phyloP scores from a whole-genome alignment of 1,139 yeast species.

The Hemisphaericaspora lyxosophila region DNA sequence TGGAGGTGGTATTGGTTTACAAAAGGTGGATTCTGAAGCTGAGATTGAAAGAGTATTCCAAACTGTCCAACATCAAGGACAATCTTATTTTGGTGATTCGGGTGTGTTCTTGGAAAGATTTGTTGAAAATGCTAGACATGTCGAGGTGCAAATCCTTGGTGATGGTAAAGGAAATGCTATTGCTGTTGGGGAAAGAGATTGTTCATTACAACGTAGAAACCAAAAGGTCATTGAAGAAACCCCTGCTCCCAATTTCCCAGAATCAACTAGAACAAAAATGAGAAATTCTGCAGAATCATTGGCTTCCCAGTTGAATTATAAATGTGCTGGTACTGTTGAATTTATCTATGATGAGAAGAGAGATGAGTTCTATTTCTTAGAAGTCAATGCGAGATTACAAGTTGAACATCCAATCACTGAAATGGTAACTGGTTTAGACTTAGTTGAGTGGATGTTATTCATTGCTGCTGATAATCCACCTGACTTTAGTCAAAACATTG shows the following conservation, averaged over 20 bases:
- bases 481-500: conserved; percentile 58
- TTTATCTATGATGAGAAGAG: conserved; percentile 83
- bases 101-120: conserved; percentile 94
- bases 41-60: conserved; percentile 83
- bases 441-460: conserved; percentile 94
- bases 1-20: conserved; percentile 98
- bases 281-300: conserved; percentile 82
- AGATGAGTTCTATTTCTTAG: conserved; percentile 90
- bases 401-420: conserved; percentile 98
- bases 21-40: conserved; percentile 77
- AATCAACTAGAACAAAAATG: conserved; percentile 69
- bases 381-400: conserved; percentile 94
- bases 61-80: conserved; percentile 91
- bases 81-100: conserved; percentile 88
- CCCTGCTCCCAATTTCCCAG: conserved; percentile 93
- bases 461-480: conserved; percentile 92
- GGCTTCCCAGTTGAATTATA: conserved; percentile 78
- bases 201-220: conserved; percentile 94
- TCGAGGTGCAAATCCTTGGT: conserved; percentile 94
- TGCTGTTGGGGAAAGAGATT: conserved; percentile 95
- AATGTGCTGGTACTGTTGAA: conserved; percentile 97
- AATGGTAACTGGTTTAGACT: conserved; percentile 87
- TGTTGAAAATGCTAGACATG: conserved; percentile 93
- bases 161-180: conserved; percentile 91
- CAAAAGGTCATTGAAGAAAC: conserved; percentile 97